These are phyloP conservation scores for Triglochin maritima DNA, from an alignment of 106 monocot genomes.

Conservation along the genomic window DNA sequence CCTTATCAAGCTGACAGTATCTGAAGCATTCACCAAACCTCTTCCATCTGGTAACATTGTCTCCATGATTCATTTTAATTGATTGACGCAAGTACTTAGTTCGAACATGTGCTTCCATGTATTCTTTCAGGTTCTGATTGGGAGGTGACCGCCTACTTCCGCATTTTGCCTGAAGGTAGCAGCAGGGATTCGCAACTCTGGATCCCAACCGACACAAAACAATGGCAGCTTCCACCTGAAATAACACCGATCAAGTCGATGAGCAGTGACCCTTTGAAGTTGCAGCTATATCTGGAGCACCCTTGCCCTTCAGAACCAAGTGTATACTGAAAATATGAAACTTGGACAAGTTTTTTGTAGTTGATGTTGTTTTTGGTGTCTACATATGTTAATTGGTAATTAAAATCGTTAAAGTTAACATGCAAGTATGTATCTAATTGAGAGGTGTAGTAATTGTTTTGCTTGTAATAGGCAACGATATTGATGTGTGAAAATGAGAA, in stretches of 20 bases:
- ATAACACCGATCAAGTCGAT: slow-evolving; percentile 96
- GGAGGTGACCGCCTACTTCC: slow-evolving; percentile 84
- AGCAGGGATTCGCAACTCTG: slow-evolving; percentile 41
- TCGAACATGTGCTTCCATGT: neutral
- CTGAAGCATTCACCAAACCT: slow-evolving; percentile 49
- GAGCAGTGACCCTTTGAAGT: slow-evolving; percentile 67
- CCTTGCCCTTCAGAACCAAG: slow-evolving; percentile 52
- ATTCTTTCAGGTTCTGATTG: slow-evolving; percentile 42
- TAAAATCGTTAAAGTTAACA: no score
- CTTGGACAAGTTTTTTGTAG: no score
- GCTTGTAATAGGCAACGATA: no score
- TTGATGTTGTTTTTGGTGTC: no score
- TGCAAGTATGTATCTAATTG: no score
- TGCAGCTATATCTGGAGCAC: slow-evolving; percentile 92
- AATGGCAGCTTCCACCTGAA: slow-evolving; percentile 63
- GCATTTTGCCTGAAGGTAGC: slow-evolving; percentile 41
- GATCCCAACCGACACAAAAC: slow-evolving; percentile 89
- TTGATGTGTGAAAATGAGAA: no score
- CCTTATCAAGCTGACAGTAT: slow-evolving; percentile 68
- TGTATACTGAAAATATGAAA: no score
- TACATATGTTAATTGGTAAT: no score
- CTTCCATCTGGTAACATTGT: slow-evolving; percentile 50
- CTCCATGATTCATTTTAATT: neutral
- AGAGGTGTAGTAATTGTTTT: no score
- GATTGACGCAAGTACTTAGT: neutral